Conservation (phyloP, 1,139 yeast species). For the Suhomyces bolitotheri region DNA sequence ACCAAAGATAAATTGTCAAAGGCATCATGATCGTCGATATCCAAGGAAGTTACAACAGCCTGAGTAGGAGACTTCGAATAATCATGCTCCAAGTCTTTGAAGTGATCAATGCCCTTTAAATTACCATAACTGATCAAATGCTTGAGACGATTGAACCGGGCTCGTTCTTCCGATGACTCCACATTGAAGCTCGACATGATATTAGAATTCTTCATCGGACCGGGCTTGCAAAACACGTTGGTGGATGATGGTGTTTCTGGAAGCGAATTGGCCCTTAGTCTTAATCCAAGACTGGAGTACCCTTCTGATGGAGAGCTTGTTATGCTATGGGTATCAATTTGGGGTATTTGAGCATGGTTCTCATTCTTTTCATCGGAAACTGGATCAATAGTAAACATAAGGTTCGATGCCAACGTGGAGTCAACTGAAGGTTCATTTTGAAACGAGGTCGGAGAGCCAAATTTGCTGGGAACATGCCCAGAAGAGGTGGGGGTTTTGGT, state of each 20-base stretch:
- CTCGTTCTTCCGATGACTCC: slow-evolving; percentile 19
- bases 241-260: slow-evolving; percentile 20
- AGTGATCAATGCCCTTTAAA: slow-evolving; percentile 8
- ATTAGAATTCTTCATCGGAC: slow-evolving; percentile 5
- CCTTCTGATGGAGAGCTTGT: slow-evolving; percentile 19
- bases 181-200: slow-evolving; percentile 9
- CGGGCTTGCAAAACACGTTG: slow-evolving; percentile 2
- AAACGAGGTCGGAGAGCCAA: slow-evolving; percentile 1
- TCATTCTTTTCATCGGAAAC: background rate
- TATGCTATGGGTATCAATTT: slow-evolving; percentile 13
- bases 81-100: slow-evolving; percentile 1
- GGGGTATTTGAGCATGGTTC: background rate
- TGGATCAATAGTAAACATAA: slow-evolving; percentile 10
- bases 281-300: slow-evolving; percentile 7
- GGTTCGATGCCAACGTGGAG: slow-evolving; percentile 9
- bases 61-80: slow-evolving; percentile 10
- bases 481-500: slow-evolving; percentile 7
- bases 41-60: slow-evolving; percentile 6
- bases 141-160: slow-evolving; percentile 25
- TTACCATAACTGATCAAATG: slow-evolving; percentile 26
- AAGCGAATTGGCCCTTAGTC: slow-evolving; percentile 25
- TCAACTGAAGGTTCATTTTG: background rate
- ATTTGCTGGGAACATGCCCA: background rate
- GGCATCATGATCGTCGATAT: slow-evolving; percentile 16
- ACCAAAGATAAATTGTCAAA: slow-evolving; percentile 27